Percentiles rank a stretch among this genome's conserved stretches.
These are phyloP conservation scores for Pythium inflatum DNA, from an alignment of 352 stramenopile genomes.

Conservation along the genomic window DNA sequence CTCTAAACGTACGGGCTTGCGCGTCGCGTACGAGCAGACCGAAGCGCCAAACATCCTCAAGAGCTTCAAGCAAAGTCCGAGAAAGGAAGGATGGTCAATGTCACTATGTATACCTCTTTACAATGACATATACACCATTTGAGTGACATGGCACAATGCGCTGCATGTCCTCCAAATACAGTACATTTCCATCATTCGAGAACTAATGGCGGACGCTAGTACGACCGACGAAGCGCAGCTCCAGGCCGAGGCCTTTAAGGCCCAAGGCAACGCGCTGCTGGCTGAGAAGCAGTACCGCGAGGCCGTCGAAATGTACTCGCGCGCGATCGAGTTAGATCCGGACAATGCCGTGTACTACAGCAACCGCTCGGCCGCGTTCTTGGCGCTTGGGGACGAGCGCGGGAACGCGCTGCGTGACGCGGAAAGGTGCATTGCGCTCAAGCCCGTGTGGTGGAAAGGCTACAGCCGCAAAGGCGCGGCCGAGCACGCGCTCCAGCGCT, in stretches of 20 bases:
- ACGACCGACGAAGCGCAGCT: slow-evolving; percentile 47
- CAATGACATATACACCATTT: slow-evolving; percentile 10
- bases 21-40: slow-evolving; percentile 29
- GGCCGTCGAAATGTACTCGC: slow-evolving; percentile 85
- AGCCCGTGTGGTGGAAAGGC: slow-evolving; percentile 87
- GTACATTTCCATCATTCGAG: slow-evolving; percentile 3
- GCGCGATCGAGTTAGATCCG: slow-evolving; percentile 80
- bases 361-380: slow-evolving; percentile 84
- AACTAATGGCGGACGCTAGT: neutral
- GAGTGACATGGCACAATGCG: slow-evolving; percentile 10
- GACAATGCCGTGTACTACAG: slow-evolving; percentile 87
- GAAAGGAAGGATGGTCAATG: too few relatives aligned
- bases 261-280: slow-evolving; percentile 76
- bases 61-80: too few relatives aligned
- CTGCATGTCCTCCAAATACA: neutral
- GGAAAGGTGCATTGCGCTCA: slow-evolving; percentile 74
- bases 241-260: slow-evolving; percentile 86
- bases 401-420: slow-evolving; percentile 82
- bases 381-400: slow-evolving; percentile 79
- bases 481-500: slow-evolving; percentile 75
- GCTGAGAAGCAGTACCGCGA: slow-evolving; percentile 59
- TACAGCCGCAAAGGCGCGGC: slow-evolving; percentile 86
- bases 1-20: slow-evolving; percentile 22
- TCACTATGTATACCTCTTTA: slow-evolving; percentile 7
- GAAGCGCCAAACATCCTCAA: slow-evolving; percentile 33